Evolutionary conservation across 2,329 filamentous ascomycete species (phyloP).

Genomic region (Aspergillus viridinutans): DNA sequence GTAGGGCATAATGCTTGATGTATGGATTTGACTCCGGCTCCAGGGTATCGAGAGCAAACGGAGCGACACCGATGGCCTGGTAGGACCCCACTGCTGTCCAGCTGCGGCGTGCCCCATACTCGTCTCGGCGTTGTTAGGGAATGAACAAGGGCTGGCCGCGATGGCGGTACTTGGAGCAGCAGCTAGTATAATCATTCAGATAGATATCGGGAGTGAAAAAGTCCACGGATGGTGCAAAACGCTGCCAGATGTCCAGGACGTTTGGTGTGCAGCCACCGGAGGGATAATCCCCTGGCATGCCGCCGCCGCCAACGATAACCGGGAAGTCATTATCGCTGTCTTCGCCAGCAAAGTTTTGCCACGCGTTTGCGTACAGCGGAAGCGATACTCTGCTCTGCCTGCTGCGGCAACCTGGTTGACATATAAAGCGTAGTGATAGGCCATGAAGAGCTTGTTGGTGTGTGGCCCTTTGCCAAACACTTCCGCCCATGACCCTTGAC

Average conservation of each 20-base stretch:
- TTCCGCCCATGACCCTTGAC: slow-evolving; percentile 33
- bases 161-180: slow-evolving; percentile 42
- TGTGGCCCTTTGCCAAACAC: slow-evolving; percentile 37
- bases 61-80: slow-evolving; percentile 32
- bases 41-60: slow-evolving; percentile 44
- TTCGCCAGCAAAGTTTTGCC: slow-evolving; percentile 41
- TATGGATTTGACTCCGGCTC: slow-evolving; percentile 22
- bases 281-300: slow-evolving; percentile 44
- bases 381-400: slow-evolving; percentile 41
- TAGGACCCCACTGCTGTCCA: slow-evolving; percentile 37
- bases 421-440: slow-evolving; percentile 42
- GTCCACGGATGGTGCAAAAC: slow-evolving; percentile 43
- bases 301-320: slow-evolving; percentile 41
- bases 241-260: slow-evolving; percentile 45
- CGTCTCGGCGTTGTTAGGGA: slow-evolving; percentile 46
- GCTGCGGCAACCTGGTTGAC: slow-evolving; percentile 39
- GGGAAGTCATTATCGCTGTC: slow-evolving; percentile 32
- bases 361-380: slow-evolving; percentile 46
- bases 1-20: slow-evolving; percentile 36
- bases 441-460: slow-evolving; percentile 49
- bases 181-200: slow-evolving; percentile 41
- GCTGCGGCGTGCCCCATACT: slow-evolving; percentile 39
- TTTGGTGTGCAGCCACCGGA: slow-evolving; percentile 44
- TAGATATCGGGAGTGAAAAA: slow-evolving; percentile 49
- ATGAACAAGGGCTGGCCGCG: slow-evolving; percentile 44